phyloP scores from a whole-genome alignment of 2,329 filamentous ascomycete genomes.

The Arthrobotrys pseudoclavata region DNA sequence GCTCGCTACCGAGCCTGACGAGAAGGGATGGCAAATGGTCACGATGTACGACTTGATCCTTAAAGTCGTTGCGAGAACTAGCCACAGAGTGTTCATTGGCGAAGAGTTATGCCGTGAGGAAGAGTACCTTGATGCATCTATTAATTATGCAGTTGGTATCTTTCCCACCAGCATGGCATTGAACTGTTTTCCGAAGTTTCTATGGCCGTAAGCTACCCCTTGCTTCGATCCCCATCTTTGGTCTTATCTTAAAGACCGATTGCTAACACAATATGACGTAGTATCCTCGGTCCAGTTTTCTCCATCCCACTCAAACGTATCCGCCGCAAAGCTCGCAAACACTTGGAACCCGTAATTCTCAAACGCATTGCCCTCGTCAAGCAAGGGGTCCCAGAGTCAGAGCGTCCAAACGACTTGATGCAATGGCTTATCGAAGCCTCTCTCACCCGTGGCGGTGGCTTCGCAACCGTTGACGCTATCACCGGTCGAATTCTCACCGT shows the following conservation, averaged over 20 bases:
- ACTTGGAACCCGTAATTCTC: constrained; percentile 51
- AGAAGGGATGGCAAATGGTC: constrained; percentile 65
- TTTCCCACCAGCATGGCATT: constrained; percentile 64
- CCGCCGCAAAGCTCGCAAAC: constrained; percentile 48
- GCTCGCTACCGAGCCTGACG: constrained; percentile 37
- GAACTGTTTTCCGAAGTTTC: constrained; percentile 55
- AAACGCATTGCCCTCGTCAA: constrained; percentile 50
- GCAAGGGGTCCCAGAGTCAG: constrained; percentile 46
- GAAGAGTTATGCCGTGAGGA: constrained; percentile 68
- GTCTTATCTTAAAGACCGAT: not conserved
- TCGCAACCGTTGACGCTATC: constrained; percentile 48
- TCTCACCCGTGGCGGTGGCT: constrained; percentile 43
- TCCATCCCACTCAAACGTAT: constrained; percentile 32
- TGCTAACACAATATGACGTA: not conserved
- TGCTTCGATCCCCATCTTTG: not conserved
- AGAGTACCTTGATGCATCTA: constrained; percentile 69
- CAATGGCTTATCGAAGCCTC: constrained; percentile 60
- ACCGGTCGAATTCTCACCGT: constrained; percentile 46
- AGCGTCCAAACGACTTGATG: constrained; percentile 57
- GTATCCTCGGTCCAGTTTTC: constrained; percentile 39
- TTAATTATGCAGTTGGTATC: constrained; percentile 69
- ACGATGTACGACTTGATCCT: constrained; percentile 67
- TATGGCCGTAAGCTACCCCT: constrained; percentile 44
- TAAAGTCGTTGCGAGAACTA: constrained; percentile 69
- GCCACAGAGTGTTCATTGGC: constrained; percentile 69